Evolutionary conservation across 1,284 basidiomycete genomes (phyloP), one percentile per base, ranked within the genome.

Genomic region (Pseudozyma thailandica): DNA sequence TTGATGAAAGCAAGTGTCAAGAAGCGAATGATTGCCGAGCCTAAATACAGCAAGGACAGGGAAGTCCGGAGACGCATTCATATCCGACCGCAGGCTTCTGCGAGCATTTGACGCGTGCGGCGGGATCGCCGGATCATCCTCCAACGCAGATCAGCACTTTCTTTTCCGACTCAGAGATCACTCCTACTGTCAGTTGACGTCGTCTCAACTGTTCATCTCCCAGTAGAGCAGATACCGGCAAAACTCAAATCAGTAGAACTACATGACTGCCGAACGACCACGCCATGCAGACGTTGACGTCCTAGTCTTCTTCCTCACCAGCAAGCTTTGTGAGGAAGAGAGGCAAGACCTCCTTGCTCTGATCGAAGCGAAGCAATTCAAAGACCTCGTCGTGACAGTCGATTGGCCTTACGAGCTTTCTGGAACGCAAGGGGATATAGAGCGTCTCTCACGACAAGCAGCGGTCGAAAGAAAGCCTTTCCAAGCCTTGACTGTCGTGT

Each of bases 271-370:
- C 26, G 18, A 39, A 28, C 37, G 37, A 50, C 48, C 48, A 30
- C 48, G 48, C 37, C 35, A 50, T 41, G 25, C 26, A n/a, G 48
- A 50, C 37, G 18, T 0, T n/a, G 35, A 50, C 35, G 35, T 50
- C 21, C 12, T 50, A 8, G 48, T 50, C 35, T 50, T 41, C 12
- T 50, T 50, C 48, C 48, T 50, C 37, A 50, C 48, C 48, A 50
- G 37, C 48, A 39, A 50, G 37, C 48, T 50, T 41, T 28, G 37
- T 41, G 37, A 41, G 25, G 25, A 39, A 30, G 48, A 50, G 37
- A 39, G 37, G 48, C 48, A 41, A 50, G 37, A 50, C 4, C 15
- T 50, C 48, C 18, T 39, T 28, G 37, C 25, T 30, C 37, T 50
- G 37, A 50, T 50, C n/a, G 48, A 50, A 27, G 35, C 16, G 37